These are phyloP conservation scores for Farysia itapuensis DNA, from an alignment of 1,284 basidiomycete genomes.

Conservation along the genomic window DNA sequence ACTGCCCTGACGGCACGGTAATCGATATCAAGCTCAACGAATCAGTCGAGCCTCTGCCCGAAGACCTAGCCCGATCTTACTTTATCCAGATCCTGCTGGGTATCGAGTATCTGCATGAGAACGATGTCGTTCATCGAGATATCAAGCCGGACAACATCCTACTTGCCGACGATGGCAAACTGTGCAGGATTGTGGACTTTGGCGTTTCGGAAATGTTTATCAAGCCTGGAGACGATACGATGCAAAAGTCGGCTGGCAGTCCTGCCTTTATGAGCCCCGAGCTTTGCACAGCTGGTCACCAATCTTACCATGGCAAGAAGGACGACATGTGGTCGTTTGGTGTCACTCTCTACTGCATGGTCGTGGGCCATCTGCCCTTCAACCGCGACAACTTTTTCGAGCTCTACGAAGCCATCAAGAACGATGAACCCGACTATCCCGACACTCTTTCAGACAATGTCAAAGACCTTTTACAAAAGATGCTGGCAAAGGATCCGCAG, in stretches of 20 bases:
- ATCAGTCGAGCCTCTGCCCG: slow-evolving; percentile 49
- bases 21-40: slow-evolving; percentile 61
- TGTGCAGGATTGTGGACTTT: slow-evolving; percentile 67
- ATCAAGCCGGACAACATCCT: slow-evolving; percentile 67
- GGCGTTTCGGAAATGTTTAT: slow-evolving; percentile 66
- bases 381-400: slow-evolving; percentile 63
- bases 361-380: slow-evolving; percentile 65
- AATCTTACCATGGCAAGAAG: slow-evolving; percentile 62
- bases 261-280: slow-evolving; percentile 67
- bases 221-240: slow-evolving; percentile 61
- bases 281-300: slow-evolving; percentile 50
- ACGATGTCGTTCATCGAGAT: slow-evolving; percentile 65
- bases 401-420: slow-evolving; percentile 63
- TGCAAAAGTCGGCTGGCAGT: slow-evolving; percentile 63
- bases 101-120: slow-evolving; percentile 65
- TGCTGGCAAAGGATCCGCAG: slow-evolving; percentile 49
- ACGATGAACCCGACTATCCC: slow-evolving; percentile 55
- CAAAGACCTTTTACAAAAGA: slow-evolving; percentile 36
- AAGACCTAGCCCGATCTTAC: slow-evolving; percentile 61
- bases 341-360: slow-evolving; percentile 66
- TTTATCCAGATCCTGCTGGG: slow-evolving; percentile 65
- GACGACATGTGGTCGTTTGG: slow-evolving; percentile 66
- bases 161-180: slow-evolving; percentile 62
- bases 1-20: slow-evolving; percentile 63
- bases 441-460: slow-evolving; percentile 33